These are phyloP conservation scores for Cladosporium halotolerans DNA, from an alignment of 2,329 filamentous ascomycete species.

Conservation along the genomic window DNA sequence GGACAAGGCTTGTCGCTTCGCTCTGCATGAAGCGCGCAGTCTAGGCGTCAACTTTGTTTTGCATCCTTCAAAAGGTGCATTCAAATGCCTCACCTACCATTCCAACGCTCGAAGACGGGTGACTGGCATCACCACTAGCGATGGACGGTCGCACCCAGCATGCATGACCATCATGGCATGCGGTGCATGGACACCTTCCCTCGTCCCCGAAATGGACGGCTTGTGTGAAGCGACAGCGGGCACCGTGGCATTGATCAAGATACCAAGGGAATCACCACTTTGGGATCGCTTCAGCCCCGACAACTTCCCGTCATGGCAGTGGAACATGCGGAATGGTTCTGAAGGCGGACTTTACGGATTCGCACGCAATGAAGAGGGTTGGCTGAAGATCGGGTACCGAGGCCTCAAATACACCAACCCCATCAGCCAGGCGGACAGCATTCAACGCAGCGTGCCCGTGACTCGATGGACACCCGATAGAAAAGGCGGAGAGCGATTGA, in stretches of 20 bases:
- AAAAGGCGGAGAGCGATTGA: background rate
- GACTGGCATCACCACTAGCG: background rate
- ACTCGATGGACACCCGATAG: background rate
- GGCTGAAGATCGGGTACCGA: constrained; percentile 48
- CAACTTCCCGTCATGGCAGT: background rate
- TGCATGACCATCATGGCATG: background rate
- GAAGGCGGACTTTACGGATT: constrained; percentile 46
- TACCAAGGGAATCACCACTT: background rate
- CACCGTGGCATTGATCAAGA: background rate
- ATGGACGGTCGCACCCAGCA: background rate
- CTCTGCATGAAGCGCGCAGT: background rate
- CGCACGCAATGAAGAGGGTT: constrained; percentile 37
- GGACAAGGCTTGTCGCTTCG: constrained; percentile 12
- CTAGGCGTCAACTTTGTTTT: background rate
- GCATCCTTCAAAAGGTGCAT: background rate
- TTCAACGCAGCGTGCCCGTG: constrained; percentile 29
- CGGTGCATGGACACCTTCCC: background rate
- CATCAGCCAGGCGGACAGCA: constrained; percentile 31
- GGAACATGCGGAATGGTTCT: background rate
- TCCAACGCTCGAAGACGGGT: background rate
- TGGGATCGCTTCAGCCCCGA: background rate
- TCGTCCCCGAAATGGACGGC: background rate
- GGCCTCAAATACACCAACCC: constrained; percentile 44
- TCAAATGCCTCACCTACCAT: background rate
- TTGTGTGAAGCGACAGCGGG: background rate